Base-by-base conservation (phyloP, 2,329 filamentous ascomycete species). In the Venturia nashicola region DNA sequence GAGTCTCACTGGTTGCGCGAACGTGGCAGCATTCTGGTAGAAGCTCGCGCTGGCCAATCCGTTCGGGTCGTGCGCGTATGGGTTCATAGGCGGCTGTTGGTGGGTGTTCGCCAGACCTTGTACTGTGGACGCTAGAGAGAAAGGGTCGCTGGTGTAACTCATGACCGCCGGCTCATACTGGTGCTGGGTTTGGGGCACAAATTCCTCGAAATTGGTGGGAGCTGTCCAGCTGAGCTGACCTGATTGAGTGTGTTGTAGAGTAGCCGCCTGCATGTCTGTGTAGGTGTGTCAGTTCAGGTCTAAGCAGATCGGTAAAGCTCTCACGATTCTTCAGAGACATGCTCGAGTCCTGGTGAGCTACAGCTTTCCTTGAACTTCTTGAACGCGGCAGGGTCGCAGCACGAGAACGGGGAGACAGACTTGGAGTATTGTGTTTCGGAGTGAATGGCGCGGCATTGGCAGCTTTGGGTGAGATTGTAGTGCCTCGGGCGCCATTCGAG, bases 361-460 rank as follows among this genome's bases (percentile, higher is more conserved):
- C 1, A 6, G 20, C 46, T 51, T 51, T 51, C 20, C 46, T 57
- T 18, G 27, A 12, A 18, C 8, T 9, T 39, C 32, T 36, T n/a
- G 51, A 57, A 18, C 27, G 27, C 18, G 51, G 51, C 51, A 57
- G 51, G 14, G 51, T 57, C 48, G 51, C 51, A 57, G 51, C 27
- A 57, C 51, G 51, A 57, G 18, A 57, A 6, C 18, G 59, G 40
- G 44, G 61, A 44, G 36, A 77, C 72, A 65, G 80, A 75, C 73
- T 68, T 42, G 73, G 74, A 64, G 72, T 70, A 66, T 74, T 71
- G 48, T 74, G 85, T 70, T 89, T 83, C 42, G 90, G 90, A 20
- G 89, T 94, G 70, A 95, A 95, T 5, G 90, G 86, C 23, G 91
- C 89, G 27, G 93, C 94, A 73, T 84, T 94, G n/a, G 89, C 92